These are phyloP conservation scores for Colletotrichum sp. DNA, from an alignment of 2,329 filamentous ascomycete genomes.

Conservation along the genomic window DNA sequence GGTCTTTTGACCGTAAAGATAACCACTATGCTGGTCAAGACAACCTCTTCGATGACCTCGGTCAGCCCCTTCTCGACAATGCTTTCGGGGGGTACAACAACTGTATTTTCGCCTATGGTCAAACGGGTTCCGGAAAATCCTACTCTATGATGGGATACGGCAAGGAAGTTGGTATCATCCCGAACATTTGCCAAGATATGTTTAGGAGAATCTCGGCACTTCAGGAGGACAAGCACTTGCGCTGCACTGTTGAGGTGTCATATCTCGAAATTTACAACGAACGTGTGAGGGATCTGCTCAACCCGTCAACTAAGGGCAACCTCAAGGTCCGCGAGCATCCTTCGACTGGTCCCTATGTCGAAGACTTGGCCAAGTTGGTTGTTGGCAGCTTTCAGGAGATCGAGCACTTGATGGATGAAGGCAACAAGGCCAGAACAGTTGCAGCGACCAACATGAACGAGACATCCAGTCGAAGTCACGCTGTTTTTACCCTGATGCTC, in stretches of 20 bases:
- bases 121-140: slow-evolving; percentile 97
- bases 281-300: slow-evolving; percentile 91
- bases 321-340: slow-evolving; percentile 97
- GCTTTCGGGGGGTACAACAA: slow-evolving; percentile 99
- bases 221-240: slow-evolving; percentile 75
- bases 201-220: slow-evolving; percentile 82
- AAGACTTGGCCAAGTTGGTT: slow-evolving; percentile 94
- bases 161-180: slow-evolving; percentile 93
- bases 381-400: slow-evolving; percentile 95
- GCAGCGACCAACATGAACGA: slow-evolving; percentile 99
- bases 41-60: slow-evolving; percentile 86
- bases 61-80: slow-evolving; percentile 91
- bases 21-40: slow-evolving; percentile 88
- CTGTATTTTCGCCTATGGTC: slow-evolving; percentile 98
- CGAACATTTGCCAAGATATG: slow-evolving; percentile 97
- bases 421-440: slow-evolving; percentile 97
- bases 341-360: slow-evolving; percentile 95
- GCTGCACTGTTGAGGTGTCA: slow-evolving; percentile 95
- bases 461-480: slow-evolving; percentile 96
- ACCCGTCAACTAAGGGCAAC: slow-evolving; percentile 94
- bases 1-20: slow-evolving; percentile 90
- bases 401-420: slow-evolving; percentile 97
- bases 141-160: slow-evolving; percentile 99
- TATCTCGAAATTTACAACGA: slow-evolving; percentile 99
- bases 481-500: slow-evolving; percentile 94